Evolutionary conservation across 768 basidiomycete species (phyloP).

Genomic region (Leccinum obscurum): DNA sequence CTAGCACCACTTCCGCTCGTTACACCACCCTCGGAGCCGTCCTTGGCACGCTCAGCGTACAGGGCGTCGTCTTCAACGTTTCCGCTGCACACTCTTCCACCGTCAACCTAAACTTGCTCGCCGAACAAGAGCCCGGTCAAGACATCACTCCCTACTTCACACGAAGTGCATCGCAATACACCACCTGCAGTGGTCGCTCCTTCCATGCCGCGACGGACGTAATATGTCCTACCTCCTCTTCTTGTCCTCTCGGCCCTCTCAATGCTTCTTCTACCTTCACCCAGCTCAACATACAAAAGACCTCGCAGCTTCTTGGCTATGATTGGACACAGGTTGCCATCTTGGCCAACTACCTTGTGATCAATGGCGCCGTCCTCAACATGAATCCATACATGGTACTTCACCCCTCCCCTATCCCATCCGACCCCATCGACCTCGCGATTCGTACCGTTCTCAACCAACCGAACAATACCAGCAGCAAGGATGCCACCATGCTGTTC

Average conservation of each 20-base stretch:
- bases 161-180: constrained; percentile 64
- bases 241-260: constrained; percentile 69
- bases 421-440: constrained; percentile 79
- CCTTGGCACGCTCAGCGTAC: constrained; percentile 68
- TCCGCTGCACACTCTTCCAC: constrained; percentile 46
- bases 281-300: constrained; percentile 64
- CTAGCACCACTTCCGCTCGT: constrained; percentile 39
- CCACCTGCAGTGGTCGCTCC: constrained; percentile 58
- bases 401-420: constrained; percentile 64
- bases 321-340: constrained; percentile 84
- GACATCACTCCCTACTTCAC: constrained; percentile 90
- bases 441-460: constrained; percentile 71
- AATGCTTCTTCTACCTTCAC: constrained; percentile 56
- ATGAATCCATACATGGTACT: constrained; percentile 80
- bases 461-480: constrained; percentile 56
- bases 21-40: constrained; percentile 58
- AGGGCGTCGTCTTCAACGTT: constrained; percentile 77
- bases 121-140: constrained; percentile 63
- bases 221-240: constrained; percentile 60
- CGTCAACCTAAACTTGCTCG: constrained; percentile 61
- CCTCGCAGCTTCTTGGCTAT: constrained; percentile 76
- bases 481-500: constrained; percentile 90
- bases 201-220: constrained; percentile 72
- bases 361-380: constrained; percentile 95
- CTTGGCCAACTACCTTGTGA: constrained; percentile 76